Conservation (phyloP, 441 rosid species). For the Bocquillonia castaneifolia region DNA sequence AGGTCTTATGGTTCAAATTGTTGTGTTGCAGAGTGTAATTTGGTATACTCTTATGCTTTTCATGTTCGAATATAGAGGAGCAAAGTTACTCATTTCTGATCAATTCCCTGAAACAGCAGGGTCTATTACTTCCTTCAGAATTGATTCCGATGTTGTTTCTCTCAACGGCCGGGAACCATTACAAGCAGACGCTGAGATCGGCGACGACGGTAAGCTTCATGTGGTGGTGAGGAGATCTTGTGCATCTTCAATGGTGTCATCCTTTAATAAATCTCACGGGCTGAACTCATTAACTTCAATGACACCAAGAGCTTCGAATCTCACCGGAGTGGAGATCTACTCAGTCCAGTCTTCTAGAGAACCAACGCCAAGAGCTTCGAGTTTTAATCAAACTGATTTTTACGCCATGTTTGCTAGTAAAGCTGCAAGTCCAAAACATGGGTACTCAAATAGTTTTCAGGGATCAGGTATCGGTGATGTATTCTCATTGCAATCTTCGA, state of each 20-base stretch:
- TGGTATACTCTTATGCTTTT: slow-evolving; percentile 85
- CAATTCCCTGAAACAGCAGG: slow-evolving; percentile 78
- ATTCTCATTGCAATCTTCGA: slow-evolving; percentile 67
- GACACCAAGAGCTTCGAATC: slow-evolving; percentile 76
- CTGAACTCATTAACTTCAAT: slow-evolving; percentile 52
- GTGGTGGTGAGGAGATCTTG: slow-evolving; percentile 61
- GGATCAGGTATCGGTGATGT: slow-evolving; percentile 48
- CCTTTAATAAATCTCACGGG: slow-evolving; percentile 70
- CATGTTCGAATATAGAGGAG: slow-evolving; percentile 78
- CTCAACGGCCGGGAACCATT: slow-evolving; percentile 64
- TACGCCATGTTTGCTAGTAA: slow-evolving; percentile 76
- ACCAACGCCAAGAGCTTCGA: slow-evolving; percentile 84
- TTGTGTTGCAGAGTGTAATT: slow-evolving; percentile 69
- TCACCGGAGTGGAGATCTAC: slow-evolving; percentile 74
- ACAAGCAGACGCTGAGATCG: slow-evolving; percentile 73
- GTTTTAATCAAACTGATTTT: slow-evolving; percentile 78
- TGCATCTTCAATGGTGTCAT: slow-evolving; percentile 66
- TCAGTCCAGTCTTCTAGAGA: slow-evolving; percentile 76
- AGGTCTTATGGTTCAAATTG: slow-evolving; percentile 71
- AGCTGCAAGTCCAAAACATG: slow-evolving; percentile 73
- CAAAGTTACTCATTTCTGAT: slow-evolving; percentile 62
- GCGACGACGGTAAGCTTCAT: slow-evolving; percentile 73
- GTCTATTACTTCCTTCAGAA: slow-evolving; percentile 63
- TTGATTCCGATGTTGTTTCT: slow-evolving; percentile 76
- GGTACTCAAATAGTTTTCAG: slow-evolving; percentile 48